Base-by-base conservation (phyloP, 2,329 filamentous ascomycete genomes). In the Exophiala sp. region DNA sequence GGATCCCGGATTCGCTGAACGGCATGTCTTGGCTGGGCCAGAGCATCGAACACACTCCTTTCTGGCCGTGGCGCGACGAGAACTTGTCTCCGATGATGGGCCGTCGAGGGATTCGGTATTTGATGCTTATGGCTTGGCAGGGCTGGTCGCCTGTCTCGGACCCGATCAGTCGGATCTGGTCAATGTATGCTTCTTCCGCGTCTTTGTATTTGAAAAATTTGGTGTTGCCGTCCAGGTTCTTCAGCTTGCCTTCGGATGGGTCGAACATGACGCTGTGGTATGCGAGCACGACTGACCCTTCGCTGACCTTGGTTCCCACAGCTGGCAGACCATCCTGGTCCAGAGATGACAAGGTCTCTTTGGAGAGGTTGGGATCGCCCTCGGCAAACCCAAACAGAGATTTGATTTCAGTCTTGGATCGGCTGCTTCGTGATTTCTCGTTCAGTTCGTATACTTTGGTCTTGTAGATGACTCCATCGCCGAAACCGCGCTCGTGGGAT, bases 21-120 rank as follows among this genome's bases (percentile, higher is more conserved):
- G 93, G 93, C 87, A 98, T 93, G 67, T 97, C 90, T 52, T 86
- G 75, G 2, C 83, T 80, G 0, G 90, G 93, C 89, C 93, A 98
- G 67, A 96, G 93, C 66, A 97, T 91, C 14, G 89, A 96, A 63
- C 80, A 84, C 43, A 97, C 93, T 81, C 93, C 93, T 72, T 98
- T 98, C 68, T 98, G 93, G 54, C 93, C 93, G 76, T 98, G 93
- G 56, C 93, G 85, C 41, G 93, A 98, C 9, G 93, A 97, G 74
- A 98, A 98, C 70, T 98, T 98, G 77, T 98, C 93, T 68, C 93
- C 93, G 52, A 98, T 96, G 60, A 95, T 78, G 5, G 93, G 93
- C 14, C 86, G 83, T 63, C 93, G 85, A 34, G 93, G 91, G 56
- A 97, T 79, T 29, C 93, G 86, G 62, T 95, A 85, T 71, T 96